Evolutionary conservation across 495 filamentous ascomycete genomes (phyloP).

Genomic region (Aspergillus steynii): DNA sequence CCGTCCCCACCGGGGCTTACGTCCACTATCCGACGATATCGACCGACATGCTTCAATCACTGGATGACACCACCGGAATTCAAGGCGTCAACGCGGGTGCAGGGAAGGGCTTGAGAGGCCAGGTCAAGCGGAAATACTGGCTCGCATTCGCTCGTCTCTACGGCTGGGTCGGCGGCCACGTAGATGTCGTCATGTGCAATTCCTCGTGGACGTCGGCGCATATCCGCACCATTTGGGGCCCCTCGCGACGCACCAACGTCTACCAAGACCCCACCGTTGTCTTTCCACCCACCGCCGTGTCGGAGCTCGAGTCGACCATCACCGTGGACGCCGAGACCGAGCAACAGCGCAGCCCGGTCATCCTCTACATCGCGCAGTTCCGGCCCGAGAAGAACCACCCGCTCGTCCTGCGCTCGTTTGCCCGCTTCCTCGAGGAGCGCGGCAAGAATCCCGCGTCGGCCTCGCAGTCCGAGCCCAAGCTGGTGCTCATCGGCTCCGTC

Average conservation of each 20-base stretch:
- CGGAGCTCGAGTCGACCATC: slow-evolving; percentile 72
- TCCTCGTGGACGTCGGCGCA: slow-evolving; percentile 90
- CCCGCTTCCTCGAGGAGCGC: slow-evolving; percentile 59
- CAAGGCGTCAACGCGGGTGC: slow-evolving; percentile 83
- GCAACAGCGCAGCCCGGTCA: slow-evolving; percentile 58
- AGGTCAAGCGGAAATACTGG: slow-evolving; percentile 80
- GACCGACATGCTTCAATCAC: slow-evolving; percentile 91
- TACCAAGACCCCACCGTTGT: slow-evolving; percentile 60
- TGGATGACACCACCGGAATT: slow-evolving; percentile 63
- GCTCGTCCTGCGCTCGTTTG: slow-evolving; percentile 79
- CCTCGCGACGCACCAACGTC: slow-evolving; percentile 42
- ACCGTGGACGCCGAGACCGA: slow-evolving; percentile 68
- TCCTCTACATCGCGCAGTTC: slow-evolving; percentile 96
- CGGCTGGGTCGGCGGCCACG: slow-evolving; percentile 71
- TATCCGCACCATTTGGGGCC: slow-evolving; percentile 78
- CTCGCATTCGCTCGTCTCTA: slow-evolving; percentile 78
- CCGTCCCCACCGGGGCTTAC: slow-evolving; percentile 85
- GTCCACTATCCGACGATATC: slow-evolving; percentile 98
- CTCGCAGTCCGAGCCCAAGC: slow-evolving; percentile 38
- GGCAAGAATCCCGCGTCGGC: slow-evolving; percentile 46
- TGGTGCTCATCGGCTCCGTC: slow-evolving; percentile 86
- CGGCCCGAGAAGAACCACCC: slow-evolving; percentile 95
- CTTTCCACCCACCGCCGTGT: slow-evolving; percentile 89
- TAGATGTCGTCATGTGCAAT: slow-evolving; percentile 96
- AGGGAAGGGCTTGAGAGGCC: slow-evolving; percentile 66